phyloP scores from a whole-genome alignment of 2,329 filamentous ascomycete species.

The Penicillium sp. region DNA sequence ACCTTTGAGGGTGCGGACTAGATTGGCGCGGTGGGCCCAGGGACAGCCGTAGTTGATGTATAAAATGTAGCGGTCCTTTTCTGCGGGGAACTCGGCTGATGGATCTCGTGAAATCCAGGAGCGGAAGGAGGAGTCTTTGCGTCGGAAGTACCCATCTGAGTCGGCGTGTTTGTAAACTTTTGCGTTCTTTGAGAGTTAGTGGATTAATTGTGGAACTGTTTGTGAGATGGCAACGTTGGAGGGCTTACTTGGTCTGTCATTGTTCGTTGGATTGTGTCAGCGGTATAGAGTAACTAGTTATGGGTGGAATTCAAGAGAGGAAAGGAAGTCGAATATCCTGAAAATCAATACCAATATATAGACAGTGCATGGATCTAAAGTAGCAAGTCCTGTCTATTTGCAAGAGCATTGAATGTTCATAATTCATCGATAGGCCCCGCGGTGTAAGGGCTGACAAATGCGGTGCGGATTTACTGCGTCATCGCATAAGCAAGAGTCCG shows the following conservation, averaged over 20 bases:
- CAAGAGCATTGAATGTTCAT: background rate
- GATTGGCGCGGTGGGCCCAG: constrained; percentile 63
- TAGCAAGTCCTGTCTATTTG: background rate
- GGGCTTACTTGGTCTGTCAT: constrained; percentile 24
- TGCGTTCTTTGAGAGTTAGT: constrained; percentile 14
- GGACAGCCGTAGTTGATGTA: constrained; percentile 68
- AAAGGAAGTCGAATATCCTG: too few species aligned
- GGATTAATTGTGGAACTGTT: background rate
- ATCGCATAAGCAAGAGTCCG: constrained; percentile 10
- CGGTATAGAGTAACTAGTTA: background rate
- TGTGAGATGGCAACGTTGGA: background rate
- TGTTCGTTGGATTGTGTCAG: background rate
- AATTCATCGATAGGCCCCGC: background rate
- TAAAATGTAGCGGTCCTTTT: constrained; percentile 65
- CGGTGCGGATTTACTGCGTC: constrained; percentile 6
- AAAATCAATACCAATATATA: too few species aligned
- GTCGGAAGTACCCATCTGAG: constrained; percentile 59
- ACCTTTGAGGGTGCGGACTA: constrained; percentile 58
- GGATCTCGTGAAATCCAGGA: constrained; percentile 60
- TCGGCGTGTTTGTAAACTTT: constrained; percentile 45
- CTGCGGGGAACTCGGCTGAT: constrained; percentile 61
- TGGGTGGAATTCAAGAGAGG: background rate
- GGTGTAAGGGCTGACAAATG: constrained; percentile 18
- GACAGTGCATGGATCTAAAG: too few species aligned
- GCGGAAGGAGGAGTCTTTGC: constrained; percentile 62